Evolutionary conservation across 495 filamentous ascomycete species (phyloP), one percentile per base, ranked within the genome.

Genomic region (Trichodelitschia bisporula): DNA sequence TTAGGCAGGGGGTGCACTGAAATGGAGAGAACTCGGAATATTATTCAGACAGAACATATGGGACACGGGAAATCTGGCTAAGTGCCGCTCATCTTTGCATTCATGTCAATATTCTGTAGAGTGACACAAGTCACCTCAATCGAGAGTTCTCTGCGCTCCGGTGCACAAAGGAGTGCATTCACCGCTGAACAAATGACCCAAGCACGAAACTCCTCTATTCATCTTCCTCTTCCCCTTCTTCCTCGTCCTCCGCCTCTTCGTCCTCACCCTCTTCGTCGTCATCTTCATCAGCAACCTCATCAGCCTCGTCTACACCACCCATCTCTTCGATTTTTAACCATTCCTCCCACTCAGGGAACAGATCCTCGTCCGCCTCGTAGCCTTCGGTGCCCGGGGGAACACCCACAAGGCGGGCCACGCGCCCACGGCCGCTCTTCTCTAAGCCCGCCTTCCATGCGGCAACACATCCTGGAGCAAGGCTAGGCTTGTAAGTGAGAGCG

Each of bases 311-410:
- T 26, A 18, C 36, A 9, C 43, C 47, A 0, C 69, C 69, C 40
- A 80, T 69, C 40, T 60, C 68, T 57, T 93, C 86, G 29, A 92
- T 42, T 42, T 56, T 62, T 40, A 93, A 45, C 55, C 73, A 92
- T 48, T 84, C 77, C 0, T 86, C 76, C 84, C 83, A 95, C 41
- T 91, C 79, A 0, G 84, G 83, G 56, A 93, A 97, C 31, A 97
- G 56, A 24, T 91, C 86, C 28, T 73, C 76, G 41, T 97, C 86
- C 26, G 82, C 73, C 30, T 46, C 36, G 3, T 16, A 35, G 4
- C 57, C 59, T 12, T 53, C 43, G 3, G 44, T 58, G 30, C 51
- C 56, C 2, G 67, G 67, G 0, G 86, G 86, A n/a, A 83, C 59
- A 35, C 75, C 86, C 32, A 95, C 61, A 36, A 76, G 64, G 48